phyloP scores from a whole-genome alignment of 805 yeast species.

The Grigorovia humatica region DNA sequence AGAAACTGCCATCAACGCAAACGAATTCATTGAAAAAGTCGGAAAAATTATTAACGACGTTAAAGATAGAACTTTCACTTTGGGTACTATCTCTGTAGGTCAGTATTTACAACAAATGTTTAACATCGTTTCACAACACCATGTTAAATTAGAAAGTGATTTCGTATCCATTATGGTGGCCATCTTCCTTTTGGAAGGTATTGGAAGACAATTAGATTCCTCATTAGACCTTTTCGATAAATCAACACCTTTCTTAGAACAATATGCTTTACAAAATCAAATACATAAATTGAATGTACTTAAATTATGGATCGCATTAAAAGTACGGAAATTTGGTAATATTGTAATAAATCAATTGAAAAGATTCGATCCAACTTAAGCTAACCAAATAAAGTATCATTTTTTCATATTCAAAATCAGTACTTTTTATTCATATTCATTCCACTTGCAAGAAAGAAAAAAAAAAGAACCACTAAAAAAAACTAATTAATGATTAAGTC shows the following conservation, averaged over 20 bases:
- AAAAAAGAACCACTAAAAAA: neutral
- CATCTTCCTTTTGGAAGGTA: conserved; percentile 81
- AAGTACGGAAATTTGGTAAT: neutral
- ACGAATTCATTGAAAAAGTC: conserved; percentile 78
- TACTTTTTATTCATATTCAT: neutral
- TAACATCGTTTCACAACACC: conserved; percentile 85
- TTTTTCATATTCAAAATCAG: no score
- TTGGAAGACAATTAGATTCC: conserved; percentile 90
- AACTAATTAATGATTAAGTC: no score
- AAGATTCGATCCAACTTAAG: neutral
- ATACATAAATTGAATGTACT: neutral
- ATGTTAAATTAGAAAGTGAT: conserved; percentile 96
- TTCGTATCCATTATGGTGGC: conserved; percentile 94
- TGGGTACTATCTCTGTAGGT: conserved; percentile 87
- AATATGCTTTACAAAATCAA: conserved; percentile 30
- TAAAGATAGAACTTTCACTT: conserved; percentile 78
- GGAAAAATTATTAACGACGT: conserved; percentile 73
- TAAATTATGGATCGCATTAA: conserved; percentile 73
- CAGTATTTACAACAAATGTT: conserved; percentile 80
- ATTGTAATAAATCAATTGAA: neutral
- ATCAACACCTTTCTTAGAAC: conserved; percentile 76
- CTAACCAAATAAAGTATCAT: no score
- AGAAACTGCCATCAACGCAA: conserved; percentile 76
- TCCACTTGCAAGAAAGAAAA: no score
- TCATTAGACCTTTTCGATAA: conserved; percentile 89